These are phyloP conservation scores for Leccinum longicurvipes DNA, from an alignment of 768 basidiomycete genomes.

Conservation along the genomic window DNA sequence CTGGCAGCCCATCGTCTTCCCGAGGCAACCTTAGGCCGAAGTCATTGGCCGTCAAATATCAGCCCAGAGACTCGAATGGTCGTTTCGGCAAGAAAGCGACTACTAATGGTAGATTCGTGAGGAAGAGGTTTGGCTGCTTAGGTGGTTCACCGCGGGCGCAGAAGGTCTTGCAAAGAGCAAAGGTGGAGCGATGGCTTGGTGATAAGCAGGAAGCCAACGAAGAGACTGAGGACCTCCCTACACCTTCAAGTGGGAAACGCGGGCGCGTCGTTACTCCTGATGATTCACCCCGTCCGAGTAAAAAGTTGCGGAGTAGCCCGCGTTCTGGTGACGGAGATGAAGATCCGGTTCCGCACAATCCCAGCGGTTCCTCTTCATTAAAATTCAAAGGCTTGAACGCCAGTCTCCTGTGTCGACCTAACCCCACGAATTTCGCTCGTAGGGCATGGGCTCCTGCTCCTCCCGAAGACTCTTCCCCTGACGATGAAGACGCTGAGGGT, in stretches of 20 bases:
- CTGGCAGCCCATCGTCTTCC: slow-evolving; percentile 23
- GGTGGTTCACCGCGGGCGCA: slow-evolving; percentile 36
- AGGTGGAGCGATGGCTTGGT: slow-evolving; percentile 38
- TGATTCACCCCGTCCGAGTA: slow-evolving; percentile 24
- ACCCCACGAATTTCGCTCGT: slow-evolving; percentile 57
- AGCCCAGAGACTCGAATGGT: slow-evolving; percentile 63
- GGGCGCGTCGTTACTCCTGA: slow-evolving; percentile 18
- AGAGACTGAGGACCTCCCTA: slow-evolving; percentile 8
- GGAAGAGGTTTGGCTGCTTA: slow-evolving; percentile 30
- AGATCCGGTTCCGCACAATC: slow-evolving; percentile 24
- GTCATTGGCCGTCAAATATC: slow-evolving; percentile 44
- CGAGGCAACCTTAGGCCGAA: slow-evolving; percentile 35
- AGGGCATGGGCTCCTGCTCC: slow-evolving; percentile 51
- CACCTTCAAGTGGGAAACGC: slow-evolving; percentile 24
- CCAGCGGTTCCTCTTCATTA: slow-evolving; percentile 23
- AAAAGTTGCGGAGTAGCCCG: slow-evolving; percentile 23
- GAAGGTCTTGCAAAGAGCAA: slow-evolving; percentile 41
- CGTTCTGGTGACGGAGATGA: slow-evolving; percentile 27
- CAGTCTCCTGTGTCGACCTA: slow-evolving; percentile 53
- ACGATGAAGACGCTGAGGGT: slow-evolving; percentile 28
- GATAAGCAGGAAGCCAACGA: slow-evolving; percentile 21
- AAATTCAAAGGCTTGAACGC: slow-evolving; percentile 38
- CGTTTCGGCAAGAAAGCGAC: slow-evolving; percentile 63
- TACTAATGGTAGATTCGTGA: slow-evolving; percentile 42
- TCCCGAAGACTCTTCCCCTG: slow-evolving; percentile 34